phyloP scores from a whole-genome alignment of 2,329 filamentous ascomycete species.

The Neodidymelliopsis sp. region DNA sequence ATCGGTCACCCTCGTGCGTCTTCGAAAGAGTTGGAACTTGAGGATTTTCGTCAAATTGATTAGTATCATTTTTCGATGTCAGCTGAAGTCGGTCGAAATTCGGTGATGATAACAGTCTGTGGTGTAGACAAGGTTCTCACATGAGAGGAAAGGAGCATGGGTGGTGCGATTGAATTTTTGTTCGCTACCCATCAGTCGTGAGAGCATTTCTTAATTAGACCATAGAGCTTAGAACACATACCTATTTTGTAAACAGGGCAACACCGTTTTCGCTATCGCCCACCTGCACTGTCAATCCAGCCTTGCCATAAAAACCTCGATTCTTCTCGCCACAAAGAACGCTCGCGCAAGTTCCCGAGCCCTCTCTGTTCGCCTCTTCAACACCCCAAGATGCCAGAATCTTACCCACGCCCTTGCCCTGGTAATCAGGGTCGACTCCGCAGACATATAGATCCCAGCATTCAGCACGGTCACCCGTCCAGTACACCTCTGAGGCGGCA shows the following conservation, averaged over 20 bases:
- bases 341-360: constrained; percentile 31
- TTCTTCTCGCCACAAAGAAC: constrained; percentile 43
- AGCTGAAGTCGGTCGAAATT: too few relatives aligned
- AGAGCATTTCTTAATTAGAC: too few relatives aligned
- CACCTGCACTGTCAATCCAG: constrained; percentile 27
- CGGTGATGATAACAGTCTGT: too few relatives aligned
- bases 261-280: constrained; percentile 21
- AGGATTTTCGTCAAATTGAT: too few relatives aligned
- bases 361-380: constrained; percentile 41
- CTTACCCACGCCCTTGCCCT: constrained; percentile 48
- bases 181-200: too few relatives aligned
- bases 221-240: too few relatives aligned
- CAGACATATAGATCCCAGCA: constrained; percentile 42
- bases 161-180: too few relatives aligned
- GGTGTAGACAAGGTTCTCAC: too few relatives aligned
- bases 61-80: too few relatives aligned
- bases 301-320: constrained; percentile 35
- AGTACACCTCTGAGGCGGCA: constrained; percentile 28
- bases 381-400: constrained; percentile 51
- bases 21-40: too few relatives aligned
- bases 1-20: too few relatives aligned
- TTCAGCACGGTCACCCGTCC: constrained; percentile 35
- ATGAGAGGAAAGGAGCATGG: too few relatives aligned
- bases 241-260: constrained; percentile 29
- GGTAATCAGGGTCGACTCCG: constrained; percentile 44